Evolutionary conservation across 2,329 filamentous ascomycete genomes (phyloP), one percentile per base, ranked within the genome.

Genomic region (Hypoxylon sp.): DNA sequence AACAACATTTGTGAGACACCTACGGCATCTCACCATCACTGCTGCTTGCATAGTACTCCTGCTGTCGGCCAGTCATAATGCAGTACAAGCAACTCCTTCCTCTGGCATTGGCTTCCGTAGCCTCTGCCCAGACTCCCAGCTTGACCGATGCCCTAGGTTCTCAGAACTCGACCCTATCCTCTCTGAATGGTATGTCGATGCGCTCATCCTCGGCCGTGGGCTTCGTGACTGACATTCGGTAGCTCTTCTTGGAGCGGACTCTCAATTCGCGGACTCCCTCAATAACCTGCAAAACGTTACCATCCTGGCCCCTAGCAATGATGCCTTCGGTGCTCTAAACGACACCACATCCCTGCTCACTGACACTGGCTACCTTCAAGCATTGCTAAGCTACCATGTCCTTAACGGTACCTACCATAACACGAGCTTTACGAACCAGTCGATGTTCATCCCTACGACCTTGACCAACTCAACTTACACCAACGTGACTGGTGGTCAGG

Each of bases 401-500:
- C 75, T 90, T 6, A 83, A 85, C 61, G 87, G 86, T 37, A 82
- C 80, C 0, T 81, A 83, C 68, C 73, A 67, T 41, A 68, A 74
- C 7, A 68, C 73, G 2, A 69, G 73, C 60, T 71, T 80, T 45
- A 65, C 61, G 19, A 67, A 73, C 25, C 74, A 74, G 32, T 66
- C 78, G 0, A 61, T 73, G 2, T 80, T 82, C 45, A 70, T 81
- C 27, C 76, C 75, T 3, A 82, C 81, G 0, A 56, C 84, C 6
- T 77, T 90, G 57, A 84, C 78, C 16, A 82, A 87, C 67, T 53
- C 78, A 21, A 77, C 80, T 0, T 90, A 84, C 73, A 79, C 84
- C 68, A 88, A 88, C 61, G 82, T 90, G 9, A 87, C 85, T 2
- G 85, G 83, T 32, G 87, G 87, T 1, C 88, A 90, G 74, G 80